These are phyloP conservation scores for Talaromyces thailandensis DNA, from an alignment of 495 filamentous ascomycete genomes.

Conservation along the genomic window DNA sequence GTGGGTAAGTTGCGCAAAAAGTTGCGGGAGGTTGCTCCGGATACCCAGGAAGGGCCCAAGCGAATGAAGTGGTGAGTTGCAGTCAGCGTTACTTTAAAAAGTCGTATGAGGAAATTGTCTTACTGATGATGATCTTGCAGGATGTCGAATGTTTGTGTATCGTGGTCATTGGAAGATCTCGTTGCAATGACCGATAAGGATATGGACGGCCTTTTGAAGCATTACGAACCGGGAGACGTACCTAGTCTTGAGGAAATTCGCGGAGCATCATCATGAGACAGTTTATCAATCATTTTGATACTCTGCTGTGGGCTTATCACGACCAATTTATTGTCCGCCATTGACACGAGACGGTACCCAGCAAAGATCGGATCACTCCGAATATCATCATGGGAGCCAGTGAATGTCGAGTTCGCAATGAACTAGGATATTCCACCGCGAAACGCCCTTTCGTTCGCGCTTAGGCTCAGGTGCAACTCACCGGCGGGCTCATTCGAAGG, in stretches of 20 bases:
- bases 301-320: not conserved
- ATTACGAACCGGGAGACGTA: slow-evolving; percentile 48
- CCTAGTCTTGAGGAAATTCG: slow-evolving; percentile 32
- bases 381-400: not conserved
- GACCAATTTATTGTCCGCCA: not conserved
- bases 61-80: slow-evolving; percentile 76
- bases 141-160: slow-evolving; percentile 88
- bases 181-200: slow-evolving; percentile 76
- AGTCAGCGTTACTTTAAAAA: too few species aligned
- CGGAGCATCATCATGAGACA: not conserved
- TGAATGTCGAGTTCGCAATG: not conserved
- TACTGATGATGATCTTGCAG: slow-evolving; percentile 21
- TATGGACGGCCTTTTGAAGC: slow-evolving; percentile 66
- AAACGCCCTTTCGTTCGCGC: not conserved
- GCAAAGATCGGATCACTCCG: not conserved
- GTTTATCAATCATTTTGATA: not conserved
- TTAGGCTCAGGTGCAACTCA: not conserved
- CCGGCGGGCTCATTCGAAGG: too few species aligned
- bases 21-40: slow-evolving; percentile 68
- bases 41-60: slow-evolving; percentile 65
- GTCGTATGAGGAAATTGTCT: not conserved
- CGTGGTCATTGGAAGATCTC: slow-evolving; percentile 78
- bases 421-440: not conserved
- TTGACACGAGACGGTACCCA: not conserved
- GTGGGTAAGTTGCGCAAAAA: slow-evolving; percentile 73